phyloP scores from a whole-genome alignment of 129 eudicot species.

The Centrapalus pauciflorus region DNA sequence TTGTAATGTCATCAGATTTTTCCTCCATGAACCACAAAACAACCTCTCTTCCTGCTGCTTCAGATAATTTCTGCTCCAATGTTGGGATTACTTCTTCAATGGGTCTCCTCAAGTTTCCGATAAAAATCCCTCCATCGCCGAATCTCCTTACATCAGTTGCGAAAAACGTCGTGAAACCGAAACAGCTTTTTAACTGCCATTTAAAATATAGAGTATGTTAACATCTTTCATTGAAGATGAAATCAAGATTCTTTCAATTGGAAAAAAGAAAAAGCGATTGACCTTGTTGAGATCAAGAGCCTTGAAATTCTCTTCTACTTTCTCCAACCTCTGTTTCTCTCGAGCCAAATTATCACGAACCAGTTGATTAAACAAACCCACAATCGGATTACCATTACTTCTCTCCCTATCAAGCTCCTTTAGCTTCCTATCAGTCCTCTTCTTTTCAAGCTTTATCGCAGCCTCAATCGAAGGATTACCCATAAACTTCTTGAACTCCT shows the following conservation, averaged over 20 bases:
- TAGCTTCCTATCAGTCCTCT: constrained; percentile 83
- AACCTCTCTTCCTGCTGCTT: constrained; percentile 96
- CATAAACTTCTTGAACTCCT: constrained; percentile 97
- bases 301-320: constrained; percentile 73
- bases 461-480: constrained; percentile 98
- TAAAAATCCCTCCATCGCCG: constrained; percentile 94
- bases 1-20: constrained; percentile 63
- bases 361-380: constrained; percentile 42
- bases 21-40: constrained; percentile 97
- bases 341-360: constrained; percentile 55
- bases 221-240: background rate
- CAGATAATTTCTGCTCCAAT: constrained; percentile 70
- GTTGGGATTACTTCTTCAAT: constrained; percentile 84
- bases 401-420: constrained; percentile 70
- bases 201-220: background rate
- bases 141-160: constrained; percentile 94
- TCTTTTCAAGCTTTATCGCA: constrained; percentile 98
- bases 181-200: constrained; percentile 80
- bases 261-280: background rate
- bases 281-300: constrained; percentile 99
- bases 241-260: background rate
- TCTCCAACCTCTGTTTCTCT: constrained; percentile 81
- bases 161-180: constrained; percentile 91
- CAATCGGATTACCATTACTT: constrained; percentile 48
- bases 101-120: constrained; percentile 87